Conservation (phyloP, 2,329 filamentous ascomycete genomes). For the Xylaria sp. region DNA sequence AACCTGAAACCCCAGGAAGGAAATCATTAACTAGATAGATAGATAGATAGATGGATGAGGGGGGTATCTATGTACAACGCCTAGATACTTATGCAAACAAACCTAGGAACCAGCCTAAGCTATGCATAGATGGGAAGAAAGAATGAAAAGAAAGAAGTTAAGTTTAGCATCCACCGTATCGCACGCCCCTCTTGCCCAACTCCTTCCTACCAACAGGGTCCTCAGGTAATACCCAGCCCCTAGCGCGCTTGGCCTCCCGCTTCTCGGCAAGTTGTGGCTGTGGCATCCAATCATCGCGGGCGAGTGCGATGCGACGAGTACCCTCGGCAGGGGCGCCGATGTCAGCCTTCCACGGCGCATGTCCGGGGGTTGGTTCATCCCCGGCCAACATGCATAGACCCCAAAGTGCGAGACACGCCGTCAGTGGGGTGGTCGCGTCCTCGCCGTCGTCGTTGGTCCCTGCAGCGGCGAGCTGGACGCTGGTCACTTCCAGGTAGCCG, state of each 20-base stretch:
- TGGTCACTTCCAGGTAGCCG: slow-evolving; percentile 83
- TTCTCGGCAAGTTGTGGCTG: slow-evolving; percentile 79
- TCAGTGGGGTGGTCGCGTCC: slow-evolving; percentile 61
- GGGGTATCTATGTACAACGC: slow-evolving; percentile 31
- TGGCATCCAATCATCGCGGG: slow-evolving; percentile 81
- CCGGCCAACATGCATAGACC: slow-evolving; percentile 78
- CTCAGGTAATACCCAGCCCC: slow-evolving; percentile 82
- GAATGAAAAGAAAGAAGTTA: no score
- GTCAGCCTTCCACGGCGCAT: slow-evolving; percentile 73
- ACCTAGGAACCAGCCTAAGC: slow-evolving; percentile 31
- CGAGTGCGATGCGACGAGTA: slow-evolving; percentile 74
- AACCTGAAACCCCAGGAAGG: slow-evolving; percentile 15
- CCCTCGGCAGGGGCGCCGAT: slow-evolving; percentile 80
- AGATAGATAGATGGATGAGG: background rate
- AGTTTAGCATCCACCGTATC: slow-evolving; percentile 60
- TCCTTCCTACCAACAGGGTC: slow-evolving; percentile 79
- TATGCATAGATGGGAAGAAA: background rate
- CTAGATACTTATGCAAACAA: slow-evolving; percentile 1
- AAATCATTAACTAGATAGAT: slow-evolving; percentile 21
- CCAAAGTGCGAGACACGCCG: slow-evolving; percentile 80
- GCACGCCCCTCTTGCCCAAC: slow-evolving; percentile 72
- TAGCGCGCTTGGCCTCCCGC: slow-evolving; percentile 76
- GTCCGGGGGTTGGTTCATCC: slow-evolving; percentile 68
- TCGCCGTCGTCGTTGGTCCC: slow-evolving; percentile 51
- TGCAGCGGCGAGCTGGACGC: slow-evolving; percentile 65